Percentiles rank a stretch among this genome's conserved stretches.
Conservation (phyloP, 495 filamentous ascomycete species). For the Aspergillus nanangensis region DNA sequence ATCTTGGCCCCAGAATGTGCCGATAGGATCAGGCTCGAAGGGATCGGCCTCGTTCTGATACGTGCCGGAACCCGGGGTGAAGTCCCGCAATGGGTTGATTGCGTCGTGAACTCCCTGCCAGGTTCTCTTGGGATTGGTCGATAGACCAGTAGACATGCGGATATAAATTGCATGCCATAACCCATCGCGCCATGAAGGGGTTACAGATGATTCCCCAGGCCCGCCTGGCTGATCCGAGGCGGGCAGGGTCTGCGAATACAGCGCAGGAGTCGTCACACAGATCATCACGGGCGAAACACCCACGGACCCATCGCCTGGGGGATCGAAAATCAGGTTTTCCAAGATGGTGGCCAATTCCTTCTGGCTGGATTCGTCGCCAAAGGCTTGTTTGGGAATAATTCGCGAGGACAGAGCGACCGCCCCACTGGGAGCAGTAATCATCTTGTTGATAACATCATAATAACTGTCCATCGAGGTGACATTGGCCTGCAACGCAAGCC, state of each 20-base stretch:
- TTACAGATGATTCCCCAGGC: slow-evolving; percentile 11
- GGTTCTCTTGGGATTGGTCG: slow-evolving; percentile 3
- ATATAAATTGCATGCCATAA: slow-evolving; percentile 15
- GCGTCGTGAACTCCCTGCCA: slow-evolving; percentile 9
- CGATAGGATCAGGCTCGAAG: slow-evolving; percentile 19
- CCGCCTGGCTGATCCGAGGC: slow-evolving; percentile 6
- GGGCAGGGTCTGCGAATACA: slow-evolving; percentile 10
- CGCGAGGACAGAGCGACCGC: slow-evolving; percentile 6
- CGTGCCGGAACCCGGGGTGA: slow-evolving; percentile 35
- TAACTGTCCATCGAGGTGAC: neutral
- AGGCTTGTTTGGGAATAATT: slow-evolving; percentile 7
- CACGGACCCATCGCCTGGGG: neutral
- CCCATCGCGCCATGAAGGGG: slow-evolving; percentile 14
- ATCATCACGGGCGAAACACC: neutral
- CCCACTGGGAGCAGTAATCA: neutral
- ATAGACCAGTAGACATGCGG: slow-evolving; percentile 1
- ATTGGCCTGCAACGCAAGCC: neutral
- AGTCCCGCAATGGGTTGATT: slow-evolving; percentile 12
- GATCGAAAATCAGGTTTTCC: slow-evolving; percentile 2
- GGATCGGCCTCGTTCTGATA: slow-evolving; percentile 44
- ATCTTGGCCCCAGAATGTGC: slow-evolving; percentile 20
- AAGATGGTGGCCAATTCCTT: slow-evolving; percentile 4
- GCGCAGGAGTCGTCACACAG: neutral
- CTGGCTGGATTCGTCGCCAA: slow-evolving; percentile 7
- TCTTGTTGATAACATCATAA: neutral